phyloP scores from a whole-genome alignment of 2,329 filamentous ascomycete genomes.

The Alternaria sp. region DNA sequence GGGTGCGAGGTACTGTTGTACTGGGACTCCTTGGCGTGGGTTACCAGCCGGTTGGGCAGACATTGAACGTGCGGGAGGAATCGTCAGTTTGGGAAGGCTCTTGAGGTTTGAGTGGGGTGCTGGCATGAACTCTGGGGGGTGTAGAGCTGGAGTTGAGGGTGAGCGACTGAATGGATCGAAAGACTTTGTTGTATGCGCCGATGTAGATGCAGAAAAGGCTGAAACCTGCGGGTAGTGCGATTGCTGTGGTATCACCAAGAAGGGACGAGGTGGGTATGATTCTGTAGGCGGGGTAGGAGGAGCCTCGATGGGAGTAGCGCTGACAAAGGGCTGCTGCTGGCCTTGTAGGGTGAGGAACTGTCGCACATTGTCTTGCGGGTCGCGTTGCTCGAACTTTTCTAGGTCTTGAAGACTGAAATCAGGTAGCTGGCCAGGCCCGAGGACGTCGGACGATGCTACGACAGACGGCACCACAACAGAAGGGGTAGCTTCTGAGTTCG shows the following conservation, averaged over 20 bases:
- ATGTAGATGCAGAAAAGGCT: conserved; percentile 46
- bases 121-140: conserved; percentile 50
- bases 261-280: conserved; percentile 47
- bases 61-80: conserved; percentile 55
- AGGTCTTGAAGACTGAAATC: conserved; percentile 76
- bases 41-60: conserved; percentile 42
- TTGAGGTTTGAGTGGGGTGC: conserved; percentile 60
- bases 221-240: conserved; percentile 37
- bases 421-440: conserved; percentile 72
- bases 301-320: conserved; percentile 68
- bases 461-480: conserved; percentile 62
- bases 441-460: conserved; percentile 87
- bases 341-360: conserved; percentile 91
- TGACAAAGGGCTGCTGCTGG: conserved; percentile 64
- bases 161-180: conserved; percentile 33
- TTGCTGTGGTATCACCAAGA: conserved; percentile 38
- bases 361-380: conserved; percentile 91
- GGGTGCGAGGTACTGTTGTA: conserved; percentile 36
- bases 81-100: conserved; percentile 63
- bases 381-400: conserved; percentile 71
- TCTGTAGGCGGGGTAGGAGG: conserved; percentile 49
- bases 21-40: conserved; percentile 31
- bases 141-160: conserved; percentile 39
- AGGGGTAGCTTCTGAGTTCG: conserved; percentile 75
- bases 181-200: conserved; percentile 40